phyloP scores from a whole-genome alignment of 2,329 filamentous ascomycete species.

The Penicillium sp. region DNA sequence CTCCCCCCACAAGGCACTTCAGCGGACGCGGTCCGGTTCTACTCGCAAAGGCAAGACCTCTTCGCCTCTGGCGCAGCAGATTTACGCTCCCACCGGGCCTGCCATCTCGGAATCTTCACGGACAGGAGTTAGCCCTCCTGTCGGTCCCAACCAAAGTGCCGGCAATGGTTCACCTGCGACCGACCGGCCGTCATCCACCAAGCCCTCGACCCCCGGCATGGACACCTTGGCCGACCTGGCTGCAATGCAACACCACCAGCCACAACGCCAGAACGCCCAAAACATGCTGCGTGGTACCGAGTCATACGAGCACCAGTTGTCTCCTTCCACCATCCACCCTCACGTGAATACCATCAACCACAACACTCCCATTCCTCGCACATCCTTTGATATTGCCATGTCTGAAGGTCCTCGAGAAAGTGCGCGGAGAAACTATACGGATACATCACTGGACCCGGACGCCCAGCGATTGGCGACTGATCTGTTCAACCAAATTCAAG shows the following conservation, averaged over 20 bases:
- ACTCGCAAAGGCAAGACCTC: conserved; percentile 37
- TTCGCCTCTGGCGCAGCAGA: conserved; percentile 46
- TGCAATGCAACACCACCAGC: conserved; percentile 49
- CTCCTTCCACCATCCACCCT: conserved; percentile 43
- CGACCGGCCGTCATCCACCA: conserved; percentile 37
- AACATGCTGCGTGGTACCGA: conserved; percentile 38
- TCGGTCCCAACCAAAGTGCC: conserved; percentile 26
- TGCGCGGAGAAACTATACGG: conserved; percentile 41
- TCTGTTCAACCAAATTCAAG: conserved; percentile 43
- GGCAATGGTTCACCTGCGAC: conserved; percentile 36
- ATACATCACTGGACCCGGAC: conserved; percentile 43
- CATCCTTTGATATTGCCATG: conserved; percentile 48
- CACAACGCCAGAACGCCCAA: conserved; percentile 40
- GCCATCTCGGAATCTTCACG: conserved; percentile 38
- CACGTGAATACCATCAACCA: conserved; percentile 38
- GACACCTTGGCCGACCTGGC: conserved; percentile 51
- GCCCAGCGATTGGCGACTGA: conserved; percentile 43
- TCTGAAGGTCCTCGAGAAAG: conserved; percentile 43
- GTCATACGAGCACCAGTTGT: conserved; percentile 45
- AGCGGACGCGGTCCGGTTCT: conserved; percentile 36
- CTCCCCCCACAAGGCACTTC: conserved; percentile 39
- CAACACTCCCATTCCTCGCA: conserved; percentile 42
- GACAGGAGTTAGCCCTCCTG: conserved; percentile 33
- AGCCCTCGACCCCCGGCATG: conserved; percentile 49
- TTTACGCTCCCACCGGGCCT: conserved; percentile 37